Conservation (phyloP, 495 filamentous ascomycete genomes). For the Penicilliopsis zonata region DNA sequence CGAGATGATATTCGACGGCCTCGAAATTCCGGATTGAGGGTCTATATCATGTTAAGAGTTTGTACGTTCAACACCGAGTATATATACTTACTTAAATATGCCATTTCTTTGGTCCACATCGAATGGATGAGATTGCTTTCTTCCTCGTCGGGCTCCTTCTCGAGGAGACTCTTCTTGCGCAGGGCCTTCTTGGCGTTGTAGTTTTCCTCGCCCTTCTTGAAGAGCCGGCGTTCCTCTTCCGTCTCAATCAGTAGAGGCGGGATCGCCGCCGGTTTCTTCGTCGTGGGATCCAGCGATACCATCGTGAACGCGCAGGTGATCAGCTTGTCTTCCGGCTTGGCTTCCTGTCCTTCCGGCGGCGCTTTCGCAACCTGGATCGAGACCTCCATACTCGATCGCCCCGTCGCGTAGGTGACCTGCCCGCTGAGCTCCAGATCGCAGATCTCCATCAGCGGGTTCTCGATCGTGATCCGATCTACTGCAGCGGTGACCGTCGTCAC, state of each 20-base stretch:
- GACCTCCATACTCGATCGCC: conserved; percentile 70
- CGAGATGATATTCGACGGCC: conserved; percentile 50
- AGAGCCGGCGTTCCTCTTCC: conserved; percentile 58
- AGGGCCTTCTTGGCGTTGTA: conserved; percentile 61
- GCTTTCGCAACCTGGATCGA: conserved; percentile 62
- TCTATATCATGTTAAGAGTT: conserved; percentile 28
- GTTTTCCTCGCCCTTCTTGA: conserved; percentile 57
- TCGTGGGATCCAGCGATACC: conserved; percentile 64
- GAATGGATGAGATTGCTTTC: conserved; percentile 70
- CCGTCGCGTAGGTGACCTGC: conserved; percentile 70
- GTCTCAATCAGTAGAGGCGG: conserved; percentile 53
- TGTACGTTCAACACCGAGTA: not conserved
- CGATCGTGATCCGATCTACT: conserved; percentile 67
- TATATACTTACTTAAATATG: conserved; percentile 41
- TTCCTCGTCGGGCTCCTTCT: conserved; percentile 62
- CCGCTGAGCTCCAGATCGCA: conserved; percentile 74
- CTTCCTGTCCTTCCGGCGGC: conserved; percentile 40
- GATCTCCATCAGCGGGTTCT: conserved; percentile 60
- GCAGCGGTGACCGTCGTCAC: conserved; percentile 76
- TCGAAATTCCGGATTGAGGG: conserved; percentile 41
- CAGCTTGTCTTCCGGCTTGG: conserved; percentile 56
- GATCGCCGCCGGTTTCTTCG: conserved; percentile 52
- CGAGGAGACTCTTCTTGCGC: conserved; percentile 49
- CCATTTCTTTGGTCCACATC: conserved; percentile 64
- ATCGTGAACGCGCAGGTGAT: conserved; percentile 79